phyloP scores from a whole-genome alignment of 345 rosid genomes.

The Eutrema heterophyllum region DNA sequence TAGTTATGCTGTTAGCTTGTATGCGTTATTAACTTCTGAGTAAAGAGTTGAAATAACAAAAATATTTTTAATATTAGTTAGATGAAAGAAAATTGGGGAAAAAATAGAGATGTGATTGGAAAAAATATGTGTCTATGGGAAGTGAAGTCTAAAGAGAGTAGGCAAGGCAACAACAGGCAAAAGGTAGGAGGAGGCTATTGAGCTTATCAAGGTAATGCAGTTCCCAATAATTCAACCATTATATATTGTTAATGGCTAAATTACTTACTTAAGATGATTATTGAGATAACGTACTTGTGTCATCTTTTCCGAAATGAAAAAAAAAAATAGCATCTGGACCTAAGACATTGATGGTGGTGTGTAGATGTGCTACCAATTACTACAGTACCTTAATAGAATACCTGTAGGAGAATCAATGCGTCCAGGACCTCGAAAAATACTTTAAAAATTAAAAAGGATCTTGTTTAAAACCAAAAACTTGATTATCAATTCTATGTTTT shows the following conservation, averaged over 20 bases:
- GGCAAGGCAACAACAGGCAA: neutral
- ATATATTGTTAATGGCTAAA: neutral
- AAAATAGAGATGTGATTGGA: neutral
- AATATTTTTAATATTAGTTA: no score
- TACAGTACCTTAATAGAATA: neutral
- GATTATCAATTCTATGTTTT: neutral
- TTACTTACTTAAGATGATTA: neutral
- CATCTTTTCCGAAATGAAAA: neutral
- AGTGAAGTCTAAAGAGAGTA: neutral
- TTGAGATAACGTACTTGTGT: neutral
- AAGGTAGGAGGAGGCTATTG: constrained; percentile 2
- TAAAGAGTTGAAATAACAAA: neutral
- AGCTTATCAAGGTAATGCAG: constrained; percentile 8
- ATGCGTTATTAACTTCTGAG: neutral
- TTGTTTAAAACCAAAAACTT: no score
- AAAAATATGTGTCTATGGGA: neutral
- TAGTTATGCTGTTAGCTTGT: neutral
- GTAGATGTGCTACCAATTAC: constrained; percentile 3
- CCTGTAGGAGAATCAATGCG: constrained; percentile 3
- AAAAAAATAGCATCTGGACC: neutral
- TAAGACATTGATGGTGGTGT: constrained; percentile 5
- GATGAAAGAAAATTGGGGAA: neutral
- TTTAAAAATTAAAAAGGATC: no score
- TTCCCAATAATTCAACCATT: constrained; percentile 18
- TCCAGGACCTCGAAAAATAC: neutral